Base-by-base conservation (phyloP, 1,139 yeast species). In the Candida gigantensis region DNA sequence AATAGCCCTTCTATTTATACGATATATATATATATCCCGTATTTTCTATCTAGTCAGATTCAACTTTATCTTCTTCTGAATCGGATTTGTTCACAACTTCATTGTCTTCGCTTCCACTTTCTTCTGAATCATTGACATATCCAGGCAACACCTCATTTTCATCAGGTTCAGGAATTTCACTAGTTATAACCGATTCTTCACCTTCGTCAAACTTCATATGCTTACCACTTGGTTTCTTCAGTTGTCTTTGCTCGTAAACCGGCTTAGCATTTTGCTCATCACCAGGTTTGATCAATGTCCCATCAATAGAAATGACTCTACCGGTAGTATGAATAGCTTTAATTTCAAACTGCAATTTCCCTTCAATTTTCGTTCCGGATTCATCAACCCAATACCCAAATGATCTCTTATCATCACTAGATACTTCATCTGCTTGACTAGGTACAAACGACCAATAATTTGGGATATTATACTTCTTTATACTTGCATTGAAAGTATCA, bases 401-500 rank as follows among this genome's bases (percentile, higher is more conserved):
- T 0, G 90, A 81, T 41, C 68, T 69, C 30, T 38, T 44, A 7
- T 47, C 53, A 8, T 42, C 53, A 28, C 46, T 55, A 25, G 37
- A 51, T 40, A 44, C 54, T 55, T 81, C 87, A 47, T 82, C 88
- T 17, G 72, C 79, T 53, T 88, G 94, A 49, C 73, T 79, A 33
- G 94, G 92, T 37, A 84, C 73, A 60, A 90, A 92, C 24, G 68
- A 67, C 98, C 98, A 92, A 36, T 71, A 77, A 28, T 67, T 64
- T 12, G 98, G 98, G 45, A 92, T 88, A 50, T 79, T 80, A 56
- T 76, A 83, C 58, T 86, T 81, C 60, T 86, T 87, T 47, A 92
- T 88, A 37, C 94, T 81, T 23, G 97, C 97, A 63, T 92, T 94
- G 68, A 92, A 92, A 1, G 95, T 87, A 61, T 92, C 97, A 58